Conservation (phyloP, 768 basidiomycete species). For the Pleurotus salmoneostramineus region DNA sequence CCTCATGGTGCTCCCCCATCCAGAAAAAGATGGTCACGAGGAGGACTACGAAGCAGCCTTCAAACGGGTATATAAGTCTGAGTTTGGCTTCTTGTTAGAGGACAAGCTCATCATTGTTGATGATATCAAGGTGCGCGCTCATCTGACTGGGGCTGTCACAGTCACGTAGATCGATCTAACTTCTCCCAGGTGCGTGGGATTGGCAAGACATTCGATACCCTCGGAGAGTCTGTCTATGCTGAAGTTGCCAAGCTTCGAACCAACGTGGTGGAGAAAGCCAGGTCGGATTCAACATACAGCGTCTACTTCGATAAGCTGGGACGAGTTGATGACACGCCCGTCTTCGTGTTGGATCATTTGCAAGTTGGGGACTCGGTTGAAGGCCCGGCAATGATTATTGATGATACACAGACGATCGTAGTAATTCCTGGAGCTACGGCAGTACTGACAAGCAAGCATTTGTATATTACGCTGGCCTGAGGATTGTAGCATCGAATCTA, state of each 20-base stretch:
- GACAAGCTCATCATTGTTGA: conserved; percentile 83
- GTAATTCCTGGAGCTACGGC: conserved; percentile 72
- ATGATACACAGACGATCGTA: conserved; percentile 93
- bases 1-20: conserved; percentile 71
- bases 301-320: conserved; percentile 85
- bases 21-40: conserved; percentile 36
- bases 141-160: not conserved
- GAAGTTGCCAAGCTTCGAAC: conserved; percentile 59
- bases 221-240: conserved; percentile 74
- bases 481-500: not conserved
- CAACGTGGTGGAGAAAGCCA: conserved; percentile 33
- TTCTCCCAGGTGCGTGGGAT: conserved; percentile 71
- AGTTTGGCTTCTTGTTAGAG: conserved; percentile 91
- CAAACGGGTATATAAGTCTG: conserved; percentile 72
- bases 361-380: conserved; percentile 65
- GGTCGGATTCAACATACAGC: conserved; percentile 51
- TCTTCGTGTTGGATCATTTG: conserved; percentile 67
- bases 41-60: conserved; percentile 83
- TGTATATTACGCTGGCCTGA: conserved; percentile 47
- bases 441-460: conserved; percentile 63
- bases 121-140: conserved; percentile 71
- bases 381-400: conserved; percentile 93
- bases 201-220: conserved; percentile 82
- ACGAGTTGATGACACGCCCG: conserved; percentile 73
- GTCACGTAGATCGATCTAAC: not conserved